Percentiles rank a stretch among this genome's conserved stretches.
These are phyloP conservation scores for Suillus americanus DNA, from an alignment of 768 basidiomycete genomes.

Conservation along the genomic window DNA sequence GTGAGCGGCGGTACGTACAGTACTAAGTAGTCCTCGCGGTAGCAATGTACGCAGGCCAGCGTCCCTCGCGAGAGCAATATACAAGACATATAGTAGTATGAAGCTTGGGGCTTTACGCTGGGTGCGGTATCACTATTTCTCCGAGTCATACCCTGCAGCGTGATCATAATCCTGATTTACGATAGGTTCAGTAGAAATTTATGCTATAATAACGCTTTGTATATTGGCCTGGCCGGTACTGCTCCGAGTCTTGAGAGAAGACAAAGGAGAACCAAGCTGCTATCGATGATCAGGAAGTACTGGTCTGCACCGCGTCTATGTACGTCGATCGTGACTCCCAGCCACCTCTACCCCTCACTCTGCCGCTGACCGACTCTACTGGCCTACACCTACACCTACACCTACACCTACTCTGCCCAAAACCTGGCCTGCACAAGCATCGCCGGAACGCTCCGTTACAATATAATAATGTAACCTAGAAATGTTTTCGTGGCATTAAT, in stretches of 20 bases:
- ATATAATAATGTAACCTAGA: not conserved
- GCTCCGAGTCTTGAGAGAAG: no score
- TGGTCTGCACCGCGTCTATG: no score
- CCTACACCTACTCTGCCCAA: no score
- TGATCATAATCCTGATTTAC: slow-evolving; percentile 90
- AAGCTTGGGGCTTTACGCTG: slow-evolving; percentile 68
- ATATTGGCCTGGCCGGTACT: no score
- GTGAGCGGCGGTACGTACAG: not conserved
- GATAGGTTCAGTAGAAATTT: slow-evolving; percentile 61
- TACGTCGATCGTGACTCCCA: no score
- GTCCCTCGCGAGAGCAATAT: slow-evolving; percentile 67
- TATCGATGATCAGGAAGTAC: no score
- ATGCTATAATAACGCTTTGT: not conserved
- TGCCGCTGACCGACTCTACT: no score
- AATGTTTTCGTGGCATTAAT: not conserved
- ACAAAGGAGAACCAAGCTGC: no score
- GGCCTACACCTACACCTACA: no score
- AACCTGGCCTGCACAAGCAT: no score
- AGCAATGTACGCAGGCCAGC: slow-evolving; percentile 32
- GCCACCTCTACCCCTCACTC: no score
- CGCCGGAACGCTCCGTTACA: no score
- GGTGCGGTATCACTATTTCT: slow-evolving; percentile 87
- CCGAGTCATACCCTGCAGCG: slow-evolving; percentile 89
- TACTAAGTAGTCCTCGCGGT: slow-evolving; percentile 45
- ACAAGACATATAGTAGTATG: slow-evolving; percentile 62